Evolutionary conservation across 495 filamentous ascomycete genomes (phyloP), one percentile per base, ranked within the genome.

Genomic region (Aspergillus ostianus): DNA sequence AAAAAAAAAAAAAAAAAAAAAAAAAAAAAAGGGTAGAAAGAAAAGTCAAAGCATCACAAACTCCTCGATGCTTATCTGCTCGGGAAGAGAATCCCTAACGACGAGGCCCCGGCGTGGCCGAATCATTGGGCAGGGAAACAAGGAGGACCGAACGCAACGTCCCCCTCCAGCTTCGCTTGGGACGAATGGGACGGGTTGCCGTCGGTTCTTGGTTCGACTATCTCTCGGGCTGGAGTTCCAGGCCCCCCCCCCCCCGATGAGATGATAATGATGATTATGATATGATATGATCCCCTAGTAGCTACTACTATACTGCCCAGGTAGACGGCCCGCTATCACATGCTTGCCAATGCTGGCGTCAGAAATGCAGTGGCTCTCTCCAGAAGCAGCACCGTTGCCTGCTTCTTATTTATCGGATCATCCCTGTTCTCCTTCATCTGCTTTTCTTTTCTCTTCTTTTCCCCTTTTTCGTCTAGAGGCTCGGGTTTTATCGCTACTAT

Each of bases 101-200:
- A 26, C 47, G 3, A 26, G 47, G n/a, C 4, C 13, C 47, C 47
- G 18, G 10, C 21, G 18, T 49, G 47, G 47, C 21, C 19, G 18
- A 19, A 49, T 26, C 47, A 49, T 19, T 19, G 47, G 47, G 10
- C 19, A 26, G 46, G 46, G 46, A 18, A 9, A 13, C n/a, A 12
- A 49, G 47, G 47, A 26, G 47, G 47, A 49, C 47, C 18, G 47
- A 49, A 49, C 47, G 47, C 21, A 20, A 19, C 47, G 47, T 18
- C 21, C 50, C 50, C 23, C 41, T 49, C 19, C 48, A 21, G 41
- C 54, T 19, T 1, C 55, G 9, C 61, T 63, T 45, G 54, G 13
- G 41, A 23, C 18, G 36, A 46, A 47, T 41, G 51, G 45, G 47
- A 64, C 29, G 47, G 41, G 18, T 59, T 53, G 48, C 26, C 51